Base-by-base conservation (phyloP, 106 monocot species). In the Vanilla planifolia region DNA sequence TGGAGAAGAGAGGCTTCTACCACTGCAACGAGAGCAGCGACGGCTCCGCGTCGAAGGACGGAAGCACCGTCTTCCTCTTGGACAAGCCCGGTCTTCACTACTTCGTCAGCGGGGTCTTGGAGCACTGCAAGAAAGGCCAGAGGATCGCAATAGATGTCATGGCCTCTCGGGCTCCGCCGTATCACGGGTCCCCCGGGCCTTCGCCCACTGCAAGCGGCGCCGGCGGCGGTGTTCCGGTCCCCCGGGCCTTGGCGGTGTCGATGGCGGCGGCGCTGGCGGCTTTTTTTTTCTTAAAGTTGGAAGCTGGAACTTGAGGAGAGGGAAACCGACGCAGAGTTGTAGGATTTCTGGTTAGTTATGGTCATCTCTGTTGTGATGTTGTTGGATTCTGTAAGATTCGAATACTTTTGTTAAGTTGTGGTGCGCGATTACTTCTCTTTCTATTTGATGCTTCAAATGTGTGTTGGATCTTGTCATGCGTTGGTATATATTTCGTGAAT, bases 1-100 rank as follows among this genome's bases (percentile, higher is more conserved):
- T 75, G 48, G 27, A 39, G 24, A 80, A 75, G 41, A 61, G 53
- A 51, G 80, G 67, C 8, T 80, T 76, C 63, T 80, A 75, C 75
- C 80, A 80, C 63, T 80, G 80, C 80, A 75, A 75, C 20, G 75
- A 80, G 66, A 67, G 62, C 17, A 17, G 33, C 33, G n/a, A n/a
- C 1, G 62, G 3, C 8, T 35, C 42, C 4, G 6, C 3, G 7
- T 35, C 5, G 23, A 67, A 51, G 62, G 71, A 80, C 44, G 71
- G 80, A 4, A 66, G 6, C 43, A 71, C 66, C 5, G 52, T 67
- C 41, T 67, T 80, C 33, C 22, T 62, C 19, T 61, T 80, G 23
- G 75, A 80, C 26, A 43, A 39, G 41, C 75, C 80, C 0, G 75
- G 75, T 6, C 50, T 67, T 47, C 63, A 33, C 71, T 80, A 76